Base-by-base conservation (phyloP, 75 land plant species). In the Selaginella moellendorffii region DNA sequence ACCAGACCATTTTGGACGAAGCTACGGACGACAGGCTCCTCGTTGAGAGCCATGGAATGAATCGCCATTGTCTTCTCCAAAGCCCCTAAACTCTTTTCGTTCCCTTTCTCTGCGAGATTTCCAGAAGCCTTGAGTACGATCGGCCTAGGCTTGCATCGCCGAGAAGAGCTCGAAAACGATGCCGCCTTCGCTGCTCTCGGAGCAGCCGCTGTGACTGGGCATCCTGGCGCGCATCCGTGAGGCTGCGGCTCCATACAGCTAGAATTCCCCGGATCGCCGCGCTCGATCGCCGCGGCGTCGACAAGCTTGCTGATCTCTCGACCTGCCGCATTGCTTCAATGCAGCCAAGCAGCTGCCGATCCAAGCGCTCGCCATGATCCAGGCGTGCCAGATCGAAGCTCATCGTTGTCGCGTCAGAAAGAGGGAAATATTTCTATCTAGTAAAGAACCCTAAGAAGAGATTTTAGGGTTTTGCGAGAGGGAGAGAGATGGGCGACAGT, bases 401-500 rank as follows among this genome's bases (percentile, higher is more conserved):
- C n/a, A n/a, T n/a, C n/a, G n/a, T n/a, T n/a, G n/a, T n/a, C n/a
- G n/a, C n/a, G n/a, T n/a, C n/a, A n/a, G n/a, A n/a, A n/a, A n/a
- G n/a, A n/a, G n/a, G n/a, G n/a, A n/a, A n/a, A 36, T 5, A 36
- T 36, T 36, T 36, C 46, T 5, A 5, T 36, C 46, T 14, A 36
- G 46, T 5, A 14, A 36, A 5, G 46, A 36, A 36, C 14, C 14
- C 46, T 36, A 36, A 36, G 10, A 36, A 5, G 14, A 5, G 14
- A 5, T 5, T 36, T 36, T 36, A 36, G 46, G 46, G 46, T 36
- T 36, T n/a, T n/a, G 30, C 54, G 24, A 23, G 14, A 52, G 27
- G 27, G 0, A 53, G 29, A 31, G 28, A 52, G 24, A 86, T 87
- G 92, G 87, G 90, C 20, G 90, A 86, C 68, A 84, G 88, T 63